Conservation (phyloP, 2,329 filamentous ascomycete species). For the Penicillium sp. region DNA sequence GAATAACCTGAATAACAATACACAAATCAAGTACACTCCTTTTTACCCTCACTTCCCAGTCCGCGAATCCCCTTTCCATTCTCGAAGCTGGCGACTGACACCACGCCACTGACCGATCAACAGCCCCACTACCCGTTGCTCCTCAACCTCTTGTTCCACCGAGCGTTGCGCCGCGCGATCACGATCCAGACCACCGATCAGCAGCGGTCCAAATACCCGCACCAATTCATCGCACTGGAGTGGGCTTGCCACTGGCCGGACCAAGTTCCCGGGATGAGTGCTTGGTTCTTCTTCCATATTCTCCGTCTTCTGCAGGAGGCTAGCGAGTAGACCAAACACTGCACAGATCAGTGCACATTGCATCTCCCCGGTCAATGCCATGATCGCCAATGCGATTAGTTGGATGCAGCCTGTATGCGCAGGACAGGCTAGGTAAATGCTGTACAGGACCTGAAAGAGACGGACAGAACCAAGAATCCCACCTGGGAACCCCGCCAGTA, state of each 20-base stretch:
- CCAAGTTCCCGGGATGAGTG: slow-evolving; percentile 15
- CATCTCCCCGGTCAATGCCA: slow-evolving; percentile 38
- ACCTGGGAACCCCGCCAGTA: slow-evolving; percentile 39
- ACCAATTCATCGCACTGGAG: slow-evolving; percentile 31
- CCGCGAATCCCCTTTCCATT: not conserved
- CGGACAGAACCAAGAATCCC: slow-evolving; percentile 40
- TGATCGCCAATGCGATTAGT: slow-evolving; percentile 39
- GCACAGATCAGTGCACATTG: slow-evolving; percentile 43
- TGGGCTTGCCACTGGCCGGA: slow-evolving; percentile 22
- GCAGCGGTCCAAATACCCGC: slow-evolving; percentile 34
- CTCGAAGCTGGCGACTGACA: slow-evolving; percentile 32
- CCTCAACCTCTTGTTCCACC: slow-evolving; percentile 27
- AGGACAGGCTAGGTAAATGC: slow-evolving; percentile 28
- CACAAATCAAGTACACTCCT: not conserved
- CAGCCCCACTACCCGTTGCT: slow-evolving; percentile 32
- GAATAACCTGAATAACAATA: not conserved
- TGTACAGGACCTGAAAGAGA: slow-evolving; percentile 32
- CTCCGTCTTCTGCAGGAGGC: slow-evolving; percentile 31
- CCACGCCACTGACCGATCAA: slow-evolving; percentile 38
- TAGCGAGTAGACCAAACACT: slow-evolving; percentile 39
- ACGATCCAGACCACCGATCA: slow-evolving; percentile 22
- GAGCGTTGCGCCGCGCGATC: slow-evolving; percentile 11
- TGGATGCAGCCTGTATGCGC: slow-evolving; percentile 25
- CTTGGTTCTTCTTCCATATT: not conserved
- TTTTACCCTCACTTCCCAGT: not conserved